Base-by-base conservation (phyloP, 2,329 filamentous ascomycete genomes). In the Xylaria sp. region DNA sequence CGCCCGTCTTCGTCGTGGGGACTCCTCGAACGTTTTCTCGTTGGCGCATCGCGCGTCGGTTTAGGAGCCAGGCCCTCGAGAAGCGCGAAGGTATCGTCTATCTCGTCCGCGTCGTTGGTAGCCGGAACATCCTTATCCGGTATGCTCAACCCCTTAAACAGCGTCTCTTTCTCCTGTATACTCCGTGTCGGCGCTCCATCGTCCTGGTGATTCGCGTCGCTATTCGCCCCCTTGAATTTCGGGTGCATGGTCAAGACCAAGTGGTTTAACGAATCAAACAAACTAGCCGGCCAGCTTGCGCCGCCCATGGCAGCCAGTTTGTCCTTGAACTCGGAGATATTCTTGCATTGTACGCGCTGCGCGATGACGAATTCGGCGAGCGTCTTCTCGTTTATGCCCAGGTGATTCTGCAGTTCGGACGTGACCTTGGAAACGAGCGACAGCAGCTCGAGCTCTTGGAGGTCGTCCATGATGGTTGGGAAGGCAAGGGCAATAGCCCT, bases 341-440 rank as follows among this genome's bases (percentile, higher is more conserved):
- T 83, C 55, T 80, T 81, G 77, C 86, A 89, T 81, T 92, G 84
- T 72, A 88, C 76, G 69, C 96, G 91, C 72, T 96, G 89, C 63
- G 90, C 90, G 71, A 99, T 96, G 69, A 99, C 86, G 72, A 96
- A 99, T 75, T 99, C 94, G 67, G 94, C 92, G 30, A 99, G 85
- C 4, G 91, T 96, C 76, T 96, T 97, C 76, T 99, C 92, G 72
- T 84, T 89, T 68, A 97, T 86, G 58, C 92, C 91, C 61, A 97
- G 77, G 76, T 99, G 91, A 71, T 99, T 99, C 69, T 96, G 89
- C 56, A 99, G 82, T 76, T 99, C 94, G 16, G 90, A 93, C 11
- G 92, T 92, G 68, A 99, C 91, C 75, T 93, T 96, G 54, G 91
- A 94, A 59, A 97, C 92, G 70, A 99, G 87, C 69, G 92, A 96